Evolutionary conservation across 768 basidiomycete species (phyloP).

Genomic region (Gloeopeniophorella convolvens): DNA sequence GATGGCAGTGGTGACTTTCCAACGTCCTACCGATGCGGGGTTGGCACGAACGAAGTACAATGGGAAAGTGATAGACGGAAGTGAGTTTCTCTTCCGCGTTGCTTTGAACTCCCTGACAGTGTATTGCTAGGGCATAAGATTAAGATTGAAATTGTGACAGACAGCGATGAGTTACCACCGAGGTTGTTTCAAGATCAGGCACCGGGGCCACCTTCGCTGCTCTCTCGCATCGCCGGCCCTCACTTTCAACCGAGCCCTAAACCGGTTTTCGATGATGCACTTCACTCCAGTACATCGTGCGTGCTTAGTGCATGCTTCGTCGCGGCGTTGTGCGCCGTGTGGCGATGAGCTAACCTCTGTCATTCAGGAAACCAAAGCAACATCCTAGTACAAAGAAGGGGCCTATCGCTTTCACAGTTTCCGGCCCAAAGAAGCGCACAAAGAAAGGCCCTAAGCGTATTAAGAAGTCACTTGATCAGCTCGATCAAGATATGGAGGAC

Average conservation of each 20-base stretch:
- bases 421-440: constrained; percentile 29
- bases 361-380: constrained; percentile 1
- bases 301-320: not conserved
- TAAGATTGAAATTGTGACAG: constrained; percentile 55
- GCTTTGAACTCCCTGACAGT: not conserved
- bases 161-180: constrained; percentile 30
- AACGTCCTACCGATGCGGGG: constrained; percentile 54
- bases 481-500: constrained; percentile 79
- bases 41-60: constrained; percentile 63
- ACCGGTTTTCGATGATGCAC: not conserved
- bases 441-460: constrained; percentile 74
- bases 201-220: constrained; percentile 31
- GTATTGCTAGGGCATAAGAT: constrained; percentile 50
- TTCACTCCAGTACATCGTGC: not conserved
- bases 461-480: constrained; percentile 60
- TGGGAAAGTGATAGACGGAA: constrained; percentile 68
- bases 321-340: not conserved
- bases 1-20: constrained; percentile 70
- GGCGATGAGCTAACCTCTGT: not conserved
- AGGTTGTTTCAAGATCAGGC: constrained; percentile 23
- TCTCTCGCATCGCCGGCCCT: constrained; percentile 31
- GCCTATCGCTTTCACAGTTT: constrained; percentile 2
- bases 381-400: constrained; percentile 8
- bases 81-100: constrained; percentile 28
- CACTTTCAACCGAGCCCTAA: not conserved